These are phyloP conservation scores for Fusarium torreyae DNA, from an alignment of 2,329 filamentous ascomycete genomes.

Conservation along the genomic window DNA sequence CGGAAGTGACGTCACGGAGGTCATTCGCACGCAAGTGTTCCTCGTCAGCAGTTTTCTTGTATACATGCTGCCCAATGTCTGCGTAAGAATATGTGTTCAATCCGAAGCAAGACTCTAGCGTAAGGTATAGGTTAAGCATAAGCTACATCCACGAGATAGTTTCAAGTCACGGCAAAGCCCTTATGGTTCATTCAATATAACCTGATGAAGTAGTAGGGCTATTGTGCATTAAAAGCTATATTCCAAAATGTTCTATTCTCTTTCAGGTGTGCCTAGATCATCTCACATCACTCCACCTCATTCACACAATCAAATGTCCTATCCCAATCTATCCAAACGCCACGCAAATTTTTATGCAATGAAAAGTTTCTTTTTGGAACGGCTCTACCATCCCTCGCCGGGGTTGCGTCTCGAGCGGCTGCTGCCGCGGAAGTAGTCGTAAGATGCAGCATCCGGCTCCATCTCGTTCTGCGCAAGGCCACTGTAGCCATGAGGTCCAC, in stretches of 20 bases:
- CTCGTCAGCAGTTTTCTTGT: no score
- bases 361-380: slow-evolving; percentile 12
- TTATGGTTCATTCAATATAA: no score
- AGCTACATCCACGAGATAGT: no score
- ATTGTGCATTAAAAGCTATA: slow-evolving; percentile 43
- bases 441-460: slow-evolving; percentile 63
- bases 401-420: slow-evolving; percentile 50
- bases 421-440: slow-evolving; percentile 70
- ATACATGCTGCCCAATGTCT: no score
- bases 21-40: no score
- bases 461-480: slow-evolving; percentile 69
- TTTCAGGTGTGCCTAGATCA: slow-evolving; percentile 28
- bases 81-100: no score
- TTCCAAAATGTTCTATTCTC: slow-evolving; percentile 37
- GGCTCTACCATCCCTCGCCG: slow-evolving; percentile 59
- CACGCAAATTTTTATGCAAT: slow-evolving; percentile 45
- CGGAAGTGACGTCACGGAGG: no score
- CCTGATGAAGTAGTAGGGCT: slow-evolving; percentile 11
- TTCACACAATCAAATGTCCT: slow-evolving; percentile 29
- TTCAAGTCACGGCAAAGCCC: no score
- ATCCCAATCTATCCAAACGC: slow-evolving; percentile 52
- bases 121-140: no score
- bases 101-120: no score
- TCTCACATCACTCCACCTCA: slow-evolving; percentile 37
- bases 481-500: slow-evolving; percentile 72